Evolutionary conservation across 257 asterid species (phyloP).

Genomic region (Fraxinus americana): DNA sequence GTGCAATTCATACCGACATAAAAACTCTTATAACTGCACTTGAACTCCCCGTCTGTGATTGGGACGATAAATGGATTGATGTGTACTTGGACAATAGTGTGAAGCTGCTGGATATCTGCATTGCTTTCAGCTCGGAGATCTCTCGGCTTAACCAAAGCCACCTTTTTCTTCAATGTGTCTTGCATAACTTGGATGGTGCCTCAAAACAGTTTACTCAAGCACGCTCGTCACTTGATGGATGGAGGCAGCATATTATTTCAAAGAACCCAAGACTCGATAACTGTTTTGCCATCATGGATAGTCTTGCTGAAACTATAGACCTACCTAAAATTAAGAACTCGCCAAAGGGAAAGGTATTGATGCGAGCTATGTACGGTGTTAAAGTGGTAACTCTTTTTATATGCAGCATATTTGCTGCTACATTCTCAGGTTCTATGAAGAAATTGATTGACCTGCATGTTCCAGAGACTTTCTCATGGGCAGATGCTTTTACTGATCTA

Average conservation of each 20-base stretch:
- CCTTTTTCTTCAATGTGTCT: slow-evolving; percentile 61
- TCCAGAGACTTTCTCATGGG: slow-evolving; percentile 57
- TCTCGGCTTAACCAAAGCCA: slow-evolving; percentile 77
- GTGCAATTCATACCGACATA: slow-evolving; percentile 67
- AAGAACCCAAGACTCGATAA: slow-evolving; percentile 68
- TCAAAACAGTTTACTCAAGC: slow-evolving; percentile 59
- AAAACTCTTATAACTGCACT: slow-evolving; percentile 65
- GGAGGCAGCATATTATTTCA: slow-evolving; percentile 62
- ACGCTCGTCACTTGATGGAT: slow-evolving; percentile 65
- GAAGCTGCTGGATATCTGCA: slow-evolving; percentile 77
- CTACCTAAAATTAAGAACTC: slow-evolving; percentile 87
- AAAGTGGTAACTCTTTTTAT: slow-evolving; percentile 63
- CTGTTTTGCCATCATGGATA: slow-evolving; percentile 63
- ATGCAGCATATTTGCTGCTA: slow-evolving; percentile 67
- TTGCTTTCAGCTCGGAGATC: slow-evolving; percentile 76
- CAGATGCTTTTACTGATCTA: slow-evolving; percentile 54
- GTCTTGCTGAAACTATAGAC: slow-evolving; percentile 58
- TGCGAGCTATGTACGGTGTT: slow-evolving; percentile 87
- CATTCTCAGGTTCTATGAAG: slow-evolving; percentile 67
- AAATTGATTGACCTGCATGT: slow-evolving; percentile 60
- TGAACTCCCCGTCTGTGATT: slow-evolving; percentile 72
- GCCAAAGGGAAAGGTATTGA: slow-evolving; percentile 74
- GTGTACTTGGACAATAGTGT: slow-evolving; percentile 75
- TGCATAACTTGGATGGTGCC: slow-evolving; percentile 46
- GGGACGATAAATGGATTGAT: slow-evolving; percentile 94